phyloP scores from a whole-genome alignment of 495 filamentous ascomycete species.

The Tuber melanosporum region DNA sequence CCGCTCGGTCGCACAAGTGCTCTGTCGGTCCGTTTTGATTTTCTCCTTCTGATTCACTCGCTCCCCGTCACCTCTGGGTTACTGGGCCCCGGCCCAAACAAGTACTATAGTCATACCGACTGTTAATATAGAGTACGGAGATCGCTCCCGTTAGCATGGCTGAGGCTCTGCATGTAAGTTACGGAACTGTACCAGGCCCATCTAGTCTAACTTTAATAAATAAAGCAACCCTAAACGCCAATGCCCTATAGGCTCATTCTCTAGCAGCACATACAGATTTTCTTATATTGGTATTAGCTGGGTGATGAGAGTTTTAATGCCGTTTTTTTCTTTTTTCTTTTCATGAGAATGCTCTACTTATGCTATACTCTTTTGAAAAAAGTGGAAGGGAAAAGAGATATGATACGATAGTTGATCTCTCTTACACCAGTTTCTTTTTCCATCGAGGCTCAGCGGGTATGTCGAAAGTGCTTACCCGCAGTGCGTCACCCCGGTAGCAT shows the following conservation, averaged over 20 bases:
- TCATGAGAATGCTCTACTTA: not conserved
- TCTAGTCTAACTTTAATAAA: not conserved
- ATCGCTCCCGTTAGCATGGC: not conserved
- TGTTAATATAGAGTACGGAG: conserved; percentile 2
- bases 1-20: not conserved
- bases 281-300: not conserved
- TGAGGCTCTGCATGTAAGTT: not conserved
- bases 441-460: conserved; percentile 2
- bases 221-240: not conserved
- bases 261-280: not conserved
- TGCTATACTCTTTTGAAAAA: not conserved
- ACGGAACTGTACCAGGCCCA: not conserved
- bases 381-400: not conserved
- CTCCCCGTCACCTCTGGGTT: not conserved
- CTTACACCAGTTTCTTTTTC: not conserved
- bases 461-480: not conserved
- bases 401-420: not conserved
- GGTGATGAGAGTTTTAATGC: not conserved
- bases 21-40: not conserved
- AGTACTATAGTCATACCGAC: not conserved
- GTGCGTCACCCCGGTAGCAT: not conserved
- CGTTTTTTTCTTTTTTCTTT: not conserved
- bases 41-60: not conserved
- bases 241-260: not conserved
- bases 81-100: not conserved